Evolutionary conservation across 2,329 filamentous ascomycete species (phyloP).

Genomic region (Sclerotiophoma versabilis): DNA sequence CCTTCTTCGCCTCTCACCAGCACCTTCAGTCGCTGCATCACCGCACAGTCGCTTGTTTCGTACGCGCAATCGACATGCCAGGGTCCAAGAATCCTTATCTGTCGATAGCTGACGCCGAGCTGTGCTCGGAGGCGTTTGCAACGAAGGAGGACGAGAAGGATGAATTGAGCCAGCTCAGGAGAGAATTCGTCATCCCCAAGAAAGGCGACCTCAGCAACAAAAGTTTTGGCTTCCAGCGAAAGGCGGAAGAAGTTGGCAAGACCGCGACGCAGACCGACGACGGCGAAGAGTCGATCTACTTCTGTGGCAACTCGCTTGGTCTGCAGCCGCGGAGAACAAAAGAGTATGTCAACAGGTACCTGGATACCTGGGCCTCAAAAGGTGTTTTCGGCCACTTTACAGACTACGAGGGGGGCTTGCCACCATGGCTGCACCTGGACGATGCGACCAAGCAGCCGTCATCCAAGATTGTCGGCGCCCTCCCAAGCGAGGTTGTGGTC

Average conservation of each 20-base stretch:
- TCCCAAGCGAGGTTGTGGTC: conserved; percentile 76
- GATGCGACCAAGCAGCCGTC: conserved; percentile 74
- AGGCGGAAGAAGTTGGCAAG: conserved; percentile 11
- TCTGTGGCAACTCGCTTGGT: conserved; percentile 89
- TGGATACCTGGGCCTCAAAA: conserved; percentile 83
- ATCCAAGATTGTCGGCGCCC: conserved; percentile 76
- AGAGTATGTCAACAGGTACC: conserved; percentile 72
- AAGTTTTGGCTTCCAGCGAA: conserved; percentile 46
- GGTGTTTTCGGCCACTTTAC: conserved; percentile 86
- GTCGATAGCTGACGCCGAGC: conserved; percentile 23
- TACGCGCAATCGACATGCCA: conserved; percentile 29
- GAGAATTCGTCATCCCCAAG: conserved; percentile 80
- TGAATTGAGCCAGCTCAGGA: conserved; percentile 55
- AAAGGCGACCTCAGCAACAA: conserved; percentile 73
- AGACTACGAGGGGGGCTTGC: conserved; percentile 70
- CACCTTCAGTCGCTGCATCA: not conserved
- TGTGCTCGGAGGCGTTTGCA: conserved; percentile 44
- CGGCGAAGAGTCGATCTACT: conserved; percentile 69
- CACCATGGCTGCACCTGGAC: conserved; percentile 80
- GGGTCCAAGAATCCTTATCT: conserved; percentile 35
- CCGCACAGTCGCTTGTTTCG: not conserved
- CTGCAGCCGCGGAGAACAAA: conserved; percentile 76
- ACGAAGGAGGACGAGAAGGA: conserved; percentile 48
- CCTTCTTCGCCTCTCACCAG: not conserved
- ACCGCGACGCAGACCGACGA: conserved; percentile 27